phyloP scores from a whole-genome alignment of 352 stramenopile genomes.

The Globisporangium canariense region DNA sequence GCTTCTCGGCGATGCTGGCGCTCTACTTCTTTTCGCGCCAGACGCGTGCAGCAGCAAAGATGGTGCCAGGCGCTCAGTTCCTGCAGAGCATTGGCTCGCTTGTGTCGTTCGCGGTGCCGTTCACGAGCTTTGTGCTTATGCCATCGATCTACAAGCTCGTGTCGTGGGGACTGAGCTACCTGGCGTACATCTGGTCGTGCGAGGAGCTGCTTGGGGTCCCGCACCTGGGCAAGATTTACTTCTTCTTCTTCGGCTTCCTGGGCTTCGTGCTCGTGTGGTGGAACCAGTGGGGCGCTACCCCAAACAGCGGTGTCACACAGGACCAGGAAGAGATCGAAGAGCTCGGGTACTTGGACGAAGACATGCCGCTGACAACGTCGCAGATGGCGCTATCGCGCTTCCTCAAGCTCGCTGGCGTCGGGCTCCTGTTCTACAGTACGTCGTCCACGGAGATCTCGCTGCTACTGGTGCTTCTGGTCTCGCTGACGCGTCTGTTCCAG shows the following conservation, averaged over 20 bases:
- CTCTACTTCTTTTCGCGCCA: conserved; percentile 82
- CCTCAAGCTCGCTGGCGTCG: conserved; percentile 58
- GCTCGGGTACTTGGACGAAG: conserved; percentile 63
- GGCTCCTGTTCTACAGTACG: conserved; percentile 78
- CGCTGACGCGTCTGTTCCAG: conserved; percentile 69
- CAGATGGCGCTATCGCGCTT: conserved; percentile 57
- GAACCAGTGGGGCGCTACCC: conserved; percentile 78
- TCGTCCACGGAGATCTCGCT: conserved; percentile 75
- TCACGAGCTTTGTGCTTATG: conserved; percentile 77
- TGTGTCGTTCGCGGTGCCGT: conserved; percentile 65
- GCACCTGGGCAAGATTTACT: conserved; percentile 86
- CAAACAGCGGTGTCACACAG: conserved; percentile 42
- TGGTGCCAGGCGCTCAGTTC: conserved; percentile 67
- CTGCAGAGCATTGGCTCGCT: conserved; percentile 67
- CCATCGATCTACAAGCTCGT: conserved; percentile 65
- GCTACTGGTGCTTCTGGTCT: conserved; percentile 63
- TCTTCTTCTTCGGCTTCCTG: conserved; percentile 71
- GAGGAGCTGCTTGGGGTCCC: conserved; percentile 73
- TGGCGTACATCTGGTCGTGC: conserved; percentile 61
- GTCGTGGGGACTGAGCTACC: conserved; percentile 55
- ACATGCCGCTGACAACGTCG: conserved; percentile 56
- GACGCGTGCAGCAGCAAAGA: conserved; percentile 59
- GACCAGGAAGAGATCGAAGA: conserved; percentile 67
- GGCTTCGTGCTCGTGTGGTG: conserved; percentile 78
- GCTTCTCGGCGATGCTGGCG: conserved; percentile 71